Percentiles rank a stretch among this genome's conserved stretches.
Evolutionary conservation across 371 early-diverging fungal genomes (phyloP).

Genomic region (Funneliformis caledonium): DNA sequence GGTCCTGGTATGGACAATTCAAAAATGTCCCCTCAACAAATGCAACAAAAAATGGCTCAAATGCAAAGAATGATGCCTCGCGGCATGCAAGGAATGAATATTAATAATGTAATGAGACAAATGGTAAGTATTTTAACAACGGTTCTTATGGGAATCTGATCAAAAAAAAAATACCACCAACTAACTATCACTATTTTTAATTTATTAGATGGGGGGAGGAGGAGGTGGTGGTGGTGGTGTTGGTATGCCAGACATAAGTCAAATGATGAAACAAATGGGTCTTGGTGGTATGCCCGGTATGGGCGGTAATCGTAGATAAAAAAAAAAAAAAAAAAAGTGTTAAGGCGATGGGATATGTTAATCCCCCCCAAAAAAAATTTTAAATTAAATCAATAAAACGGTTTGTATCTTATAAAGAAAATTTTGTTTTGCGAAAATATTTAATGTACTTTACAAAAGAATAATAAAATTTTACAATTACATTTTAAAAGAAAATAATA

Average conservation of each 20-base stretch:
- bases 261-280: slow-evolving; percentile 41
- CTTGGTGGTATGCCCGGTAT: slow-evolving; percentile 20
- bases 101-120: slow-evolving; percentile 34
- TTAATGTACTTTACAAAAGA: too few relatives aligned
- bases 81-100: slow-evolving; percentile 32
- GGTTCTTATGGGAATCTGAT: too few relatives aligned
- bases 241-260: slow-evolving; percentile 36
- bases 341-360: too few relatives aligned
- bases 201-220: slow-evolving; percentile 32
- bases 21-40: slow-evolving; percentile 26
- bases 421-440: too few relatives aligned
- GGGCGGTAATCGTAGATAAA: slow-evolving; percentile 14
- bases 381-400: too few relatives aligned
- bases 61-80: slow-evolving; percentile 40
- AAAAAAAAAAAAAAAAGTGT: neutral
- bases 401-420: too few relatives aligned
- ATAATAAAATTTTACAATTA: too few relatives aligned
- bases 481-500: too few relatives aligned
- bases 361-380: too few relatives aligned
- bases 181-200: neutral
- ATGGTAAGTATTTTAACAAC: slow-evolving; percentile 11
- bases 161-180: neutral
- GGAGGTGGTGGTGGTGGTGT: slow-evolving; percentile 20
- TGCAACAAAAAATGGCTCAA: slow-evolving; percentile 35
- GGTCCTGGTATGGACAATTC: slow-evolving; percentile 31